Base-by-base conservation (phyloP, 108 stramenopile genomes). In the Fragilariopsis cylindrus region DNA sequence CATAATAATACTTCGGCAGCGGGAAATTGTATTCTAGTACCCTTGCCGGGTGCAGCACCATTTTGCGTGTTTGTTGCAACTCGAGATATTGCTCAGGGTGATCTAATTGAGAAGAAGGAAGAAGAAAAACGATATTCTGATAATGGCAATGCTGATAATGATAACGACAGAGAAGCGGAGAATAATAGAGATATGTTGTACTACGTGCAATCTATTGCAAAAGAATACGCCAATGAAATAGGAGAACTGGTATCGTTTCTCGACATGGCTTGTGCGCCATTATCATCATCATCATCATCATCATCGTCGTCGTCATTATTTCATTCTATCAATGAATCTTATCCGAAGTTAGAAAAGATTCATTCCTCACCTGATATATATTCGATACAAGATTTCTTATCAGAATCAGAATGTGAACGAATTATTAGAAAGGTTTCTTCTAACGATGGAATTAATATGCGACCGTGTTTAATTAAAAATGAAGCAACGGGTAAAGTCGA, bases 371-470 rank as follows among this genome's bases (percentile, higher is more conserved):
- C 85, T 42, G 81, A 81, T 49, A 79, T 86, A 19, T 84, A 63
- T 43, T 48, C 77, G 4, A 68, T 87, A 1, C 77, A 78, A 5
- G 58, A 80, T 18, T 87, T 87, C 56, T 65, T 87, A 1, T 65
- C 81, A 16, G 72, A 67, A 4, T 70, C 73, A 0, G 83, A 87
- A 69, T 87, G 86, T 53, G 81, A 84, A 48, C 69, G 83, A 4
- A 40, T 87, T 44, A 77, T 84, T 65, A 65, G n/a, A 46, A 87
- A 84, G 56, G 74, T 79, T 65, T 11, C 41, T 40, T 41, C 58
- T 40, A 8, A 16, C 1, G 58, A 30, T 40, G 58, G 19, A n/a
- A 8, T 9, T 9, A 9, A 4, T 8, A 40, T 21, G 40, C 8
- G 1, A 11, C 3, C 3, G 40, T 19, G n/a, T 15, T 46, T 81